These are phyloP conservation scores for Termitomyces bulborhizus DNA, from an alignment of 768 basidiomycete genomes.

Conservation along the genomic window DNA sequence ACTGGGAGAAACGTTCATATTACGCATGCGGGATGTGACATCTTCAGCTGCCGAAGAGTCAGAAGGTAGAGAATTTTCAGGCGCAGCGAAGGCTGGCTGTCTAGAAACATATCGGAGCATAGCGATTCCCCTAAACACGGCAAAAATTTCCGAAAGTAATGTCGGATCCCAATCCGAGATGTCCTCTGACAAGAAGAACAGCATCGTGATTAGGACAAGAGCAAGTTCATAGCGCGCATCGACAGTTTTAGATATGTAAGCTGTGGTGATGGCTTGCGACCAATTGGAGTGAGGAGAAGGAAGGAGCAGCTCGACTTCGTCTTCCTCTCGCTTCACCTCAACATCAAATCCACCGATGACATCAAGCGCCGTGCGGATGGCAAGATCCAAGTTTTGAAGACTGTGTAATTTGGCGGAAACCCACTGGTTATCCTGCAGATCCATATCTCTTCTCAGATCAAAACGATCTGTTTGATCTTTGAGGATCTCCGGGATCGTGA, in stretches of 20 bases:
- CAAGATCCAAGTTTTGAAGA: constrained; percentile 49
- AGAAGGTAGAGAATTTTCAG: constrained; percentile 13
- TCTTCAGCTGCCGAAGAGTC: constrained; percentile 38
- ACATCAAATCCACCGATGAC: constrained; percentile 66
- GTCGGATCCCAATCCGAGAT: constrained; percentile 59
- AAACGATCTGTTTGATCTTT: constrained; percentile 54
- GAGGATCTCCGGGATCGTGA: constrained; percentile 70
- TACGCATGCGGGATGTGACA: constrained; percentile 60
- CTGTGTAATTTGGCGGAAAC: constrained; percentile 53
- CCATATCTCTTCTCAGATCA: constrained; percentile 49
- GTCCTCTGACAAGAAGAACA: constrained; percentile 67
- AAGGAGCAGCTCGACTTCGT: constrained; percentile 53
- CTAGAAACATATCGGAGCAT: constrained; percentile 58
- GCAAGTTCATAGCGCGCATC: constrained; percentile 74
- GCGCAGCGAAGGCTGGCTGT: constrained; percentile 44
- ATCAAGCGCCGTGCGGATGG: constrained; percentile 55
- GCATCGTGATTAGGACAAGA: constrained; percentile 54
- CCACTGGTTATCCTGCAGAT: constrained; percentile 57
- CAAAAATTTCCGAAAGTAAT: constrained; percentile 67
- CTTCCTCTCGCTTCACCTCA: constrained; percentile 71
- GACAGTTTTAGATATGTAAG: constrained; percentile 56
- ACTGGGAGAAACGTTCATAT: constrained; percentile 63
- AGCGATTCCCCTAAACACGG: constrained; percentile 72
- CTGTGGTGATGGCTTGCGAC: constrained; percentile 53
- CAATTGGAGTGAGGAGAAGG: constrained; percentile 55